Evolutionary conservation across 2,329 filamentous ascomycete species (phyloP), one percentile per base, ranked within the genome.

Genomic region (Hysterium pulicare): DNA sequence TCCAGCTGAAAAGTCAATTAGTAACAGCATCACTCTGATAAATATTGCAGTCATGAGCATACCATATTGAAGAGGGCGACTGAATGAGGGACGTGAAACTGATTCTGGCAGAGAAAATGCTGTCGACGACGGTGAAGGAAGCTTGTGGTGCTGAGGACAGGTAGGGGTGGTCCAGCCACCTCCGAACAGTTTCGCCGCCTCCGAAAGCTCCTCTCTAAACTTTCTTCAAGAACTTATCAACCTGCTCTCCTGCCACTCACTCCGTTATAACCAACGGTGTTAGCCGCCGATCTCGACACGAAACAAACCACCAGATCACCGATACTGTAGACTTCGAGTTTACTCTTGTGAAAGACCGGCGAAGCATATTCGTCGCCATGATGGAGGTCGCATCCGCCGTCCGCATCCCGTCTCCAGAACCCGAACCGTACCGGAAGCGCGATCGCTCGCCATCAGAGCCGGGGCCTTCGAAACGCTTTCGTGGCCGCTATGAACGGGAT

Each of bases 1-100:
- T 95, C 93, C 73, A 96, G 86, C 93, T 98, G 68, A 13, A 23
- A 22, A 5, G n/a, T 28, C 51, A 41, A 51, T 50, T 26, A 34
- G 33, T 15, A 28, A 20, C 5, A 22, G 16, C 11, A 2, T 9
- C 9, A 23, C 11, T 13, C 20, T 10, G 9, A 10, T 11, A 38
- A 23, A 4, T 19, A 19, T 16, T 19, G 13, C n/a, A 3, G 5
- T 13, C 19, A 5, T 9, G 11, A 16, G 17, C 51, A 31, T 51
- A 61, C 61, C 61, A 64, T 63, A 44, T 54, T 61, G 57, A 55
- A 49, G 4, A 42, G 24, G 28, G 32, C 49, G 39, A 36, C 31
- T 21, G 17, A 38, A 38, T 9, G 21, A 23, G 16, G 13, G 17
- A 38, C 16, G 32, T 34, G 32, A 34, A 34, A 20, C 32, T 5